Percentiles rank a stretch among this genome's conserved stretches.
These are phyloP conservation scores for Solanum peruvianum DNA, from an alignment of 257 asterid species.

Conservation along the genomic window DNA sequence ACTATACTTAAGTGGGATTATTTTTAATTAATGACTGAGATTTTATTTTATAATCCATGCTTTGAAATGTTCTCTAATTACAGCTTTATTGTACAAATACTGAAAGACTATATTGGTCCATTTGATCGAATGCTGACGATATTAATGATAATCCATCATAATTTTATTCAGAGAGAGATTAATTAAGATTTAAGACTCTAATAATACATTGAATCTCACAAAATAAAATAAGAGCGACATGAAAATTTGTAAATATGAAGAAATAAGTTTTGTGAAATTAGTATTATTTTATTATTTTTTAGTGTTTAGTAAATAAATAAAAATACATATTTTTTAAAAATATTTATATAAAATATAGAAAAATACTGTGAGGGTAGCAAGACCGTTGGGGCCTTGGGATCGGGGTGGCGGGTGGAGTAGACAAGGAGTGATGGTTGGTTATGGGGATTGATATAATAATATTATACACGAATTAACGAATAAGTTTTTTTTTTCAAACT, in stretches of 20 bases:
- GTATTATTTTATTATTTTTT: too few relatives aligned
- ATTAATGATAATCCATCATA: not conserved
- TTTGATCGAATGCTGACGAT: not conserved
- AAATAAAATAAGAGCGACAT: too few relatives aligned
- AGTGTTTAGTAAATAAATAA: too few relatives aligned
- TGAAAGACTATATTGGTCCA: not conserved
- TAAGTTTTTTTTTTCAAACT: not conserved
- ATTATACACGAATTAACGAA: not conserved
- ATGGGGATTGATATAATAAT: not conserved
- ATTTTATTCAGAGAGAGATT: not conserved
- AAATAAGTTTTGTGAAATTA: too few relatives aligned
- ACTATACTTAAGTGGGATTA: not conserved
- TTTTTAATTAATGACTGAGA: not conserved
- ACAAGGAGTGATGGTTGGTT: too few relatives aligned
- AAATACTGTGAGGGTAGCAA: not conserved
- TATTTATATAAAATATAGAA: not conserved
- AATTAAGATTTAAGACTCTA: too few relatives aligned
- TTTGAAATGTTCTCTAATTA: not conserved
- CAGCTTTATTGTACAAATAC: not conserved
- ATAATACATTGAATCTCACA: not conserved
- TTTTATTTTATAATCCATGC: not conserved
- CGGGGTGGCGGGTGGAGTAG: not conserved
- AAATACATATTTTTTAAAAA: rapidly evolving
- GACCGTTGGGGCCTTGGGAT: not conserved
- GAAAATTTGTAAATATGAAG: not conserved